A percentile compares a stretch with the other conserved stretches of the same genome.
Conservation (phyloP, 2,329 filamentous ascomycete species). For the Sclerotinia borealis region DNA sequence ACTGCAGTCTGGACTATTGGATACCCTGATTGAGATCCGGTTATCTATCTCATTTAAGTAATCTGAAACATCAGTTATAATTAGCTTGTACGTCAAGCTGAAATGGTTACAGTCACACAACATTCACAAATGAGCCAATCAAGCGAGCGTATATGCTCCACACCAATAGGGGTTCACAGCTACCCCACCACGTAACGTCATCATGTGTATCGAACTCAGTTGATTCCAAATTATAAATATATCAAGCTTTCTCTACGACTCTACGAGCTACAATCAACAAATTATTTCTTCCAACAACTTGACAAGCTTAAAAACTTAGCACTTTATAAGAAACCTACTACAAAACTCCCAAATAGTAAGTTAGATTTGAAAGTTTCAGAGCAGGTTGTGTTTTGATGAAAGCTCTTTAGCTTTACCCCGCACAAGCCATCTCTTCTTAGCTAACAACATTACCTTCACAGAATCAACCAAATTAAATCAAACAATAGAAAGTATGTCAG, state of each 20-base stretch:
- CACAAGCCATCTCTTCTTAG: neutral
- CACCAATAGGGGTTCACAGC: neutral
- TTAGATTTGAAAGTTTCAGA: neutral
- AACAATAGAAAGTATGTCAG: conserved; percentile 13
- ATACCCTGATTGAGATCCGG: no score
- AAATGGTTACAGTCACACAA: neutral
- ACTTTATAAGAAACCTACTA: neutral
- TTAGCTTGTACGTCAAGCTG: no score
- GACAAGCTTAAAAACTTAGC: neutral
- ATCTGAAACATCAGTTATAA: no score
- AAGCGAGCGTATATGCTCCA: neutral
- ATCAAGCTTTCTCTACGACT: neutral
- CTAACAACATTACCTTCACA: neutral
- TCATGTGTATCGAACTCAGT: neutral
- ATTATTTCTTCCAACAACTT: neutral
- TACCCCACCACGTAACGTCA: conserved; percentile 7
- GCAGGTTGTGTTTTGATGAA: neutral
- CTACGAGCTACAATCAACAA: neutral
- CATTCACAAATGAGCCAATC: neutral
- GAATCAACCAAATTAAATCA: neutral
- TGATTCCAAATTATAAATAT: neutral
- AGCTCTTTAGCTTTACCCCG: neutral
- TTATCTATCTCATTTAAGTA: no score
- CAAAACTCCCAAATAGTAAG: neutral
- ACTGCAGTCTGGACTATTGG: no score